A percentile compares a stretch with the other conserved stretches of the same genome.
Conservation (phyloP, 768 basidiomycete genomes). For the Auricularia sp. region DNA sequence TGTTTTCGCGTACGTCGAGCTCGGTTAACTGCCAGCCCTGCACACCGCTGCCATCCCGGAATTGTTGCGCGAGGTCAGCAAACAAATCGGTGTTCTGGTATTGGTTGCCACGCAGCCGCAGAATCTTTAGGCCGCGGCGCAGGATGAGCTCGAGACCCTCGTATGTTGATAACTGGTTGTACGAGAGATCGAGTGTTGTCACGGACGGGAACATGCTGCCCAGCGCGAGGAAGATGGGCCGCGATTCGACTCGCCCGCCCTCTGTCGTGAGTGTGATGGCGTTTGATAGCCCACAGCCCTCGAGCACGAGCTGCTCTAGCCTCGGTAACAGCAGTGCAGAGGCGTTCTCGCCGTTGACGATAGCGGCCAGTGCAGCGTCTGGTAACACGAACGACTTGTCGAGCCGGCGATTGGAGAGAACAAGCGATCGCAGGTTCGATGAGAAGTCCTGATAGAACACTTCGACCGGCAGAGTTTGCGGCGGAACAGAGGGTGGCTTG, state of each 20-base stretch:
- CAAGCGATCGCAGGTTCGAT: conserved; percentile 43
- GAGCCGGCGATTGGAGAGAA: conserved; percentile 53
- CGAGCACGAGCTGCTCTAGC: conserved; percentile 64
- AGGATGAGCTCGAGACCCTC: conserved; percentile 33
- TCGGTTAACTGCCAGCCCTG: conserved; percentile 72
- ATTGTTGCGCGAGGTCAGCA: conserved; percentile 46
- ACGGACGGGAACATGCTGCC: conserved; percentile 61
- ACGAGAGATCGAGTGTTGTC: conserved; percentile 61
- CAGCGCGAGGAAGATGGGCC: conserved; percentile 47
- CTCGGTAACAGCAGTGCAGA: conserved; percentile 36
- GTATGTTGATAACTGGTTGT: conserved; percentile 51
- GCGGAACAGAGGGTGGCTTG: conserved; percentile 46
- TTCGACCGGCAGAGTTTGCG: conserved; percentile 57
- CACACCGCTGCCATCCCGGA: conserved; percentile 24
- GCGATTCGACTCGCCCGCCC: conserved; percentile 28
- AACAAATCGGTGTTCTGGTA: conserved; percentile 55
- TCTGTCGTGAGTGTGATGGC: conserved; percentile 34
- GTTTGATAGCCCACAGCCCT: conserved; percentile 63
- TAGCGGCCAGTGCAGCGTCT: conserved; percentile 8
- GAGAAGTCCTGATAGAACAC: conserved; percentile 54
- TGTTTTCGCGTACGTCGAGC: conserved; percentile 73
- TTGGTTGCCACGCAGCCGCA: conserved; percentile 60
- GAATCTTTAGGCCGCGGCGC: conserved; percentile 48
- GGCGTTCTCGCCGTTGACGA: conserved; percentile 19
- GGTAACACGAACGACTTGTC: conserved; percentile 58